Base-by-base conservation (phyloP, 2,329 filamentous ascomycete species). In the Nigrospora osmanthi region DNA sequence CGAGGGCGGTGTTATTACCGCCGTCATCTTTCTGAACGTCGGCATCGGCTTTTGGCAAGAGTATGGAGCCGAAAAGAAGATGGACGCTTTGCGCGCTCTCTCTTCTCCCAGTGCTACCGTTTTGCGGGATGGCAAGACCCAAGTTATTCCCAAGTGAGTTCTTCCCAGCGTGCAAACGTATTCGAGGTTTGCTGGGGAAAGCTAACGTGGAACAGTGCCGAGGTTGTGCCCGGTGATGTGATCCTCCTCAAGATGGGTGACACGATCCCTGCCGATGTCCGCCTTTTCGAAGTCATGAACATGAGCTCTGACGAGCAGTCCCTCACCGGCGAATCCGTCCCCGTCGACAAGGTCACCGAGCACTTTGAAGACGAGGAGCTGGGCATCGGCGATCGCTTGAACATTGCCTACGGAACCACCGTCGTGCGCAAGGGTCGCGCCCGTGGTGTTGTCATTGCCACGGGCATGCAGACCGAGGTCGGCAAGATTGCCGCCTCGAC, bases 301-400 rank as follows among this genome's bases (percentile, higher is more conserved):
- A 73, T 89, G 38, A 80, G 81, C 49, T 88, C 85, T 57, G 88
- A 95, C 54, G 85, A 89, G 63, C 82, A 83, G 38, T 80, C 85
- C 41, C 74, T 89, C 38, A 89, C 86, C 7, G 86, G 86, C 56
- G 86, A 90, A 63, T 85, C 85, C 4, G 70, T 85, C 14, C 82
- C 85, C 7, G 82, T 86, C 23, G 78, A 81, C 59, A 85, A 89
- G 67, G 72, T 76, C 37, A 68, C 74, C 17, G 71, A 77, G 56
- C 54, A 71, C 60, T 58, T 81, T 65, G 61, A 77, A 58, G 71
- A 75, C 49, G 63, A 64, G 14, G 71, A 80, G 38, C 72, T 84
- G 38, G 76, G 81, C 23, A 82, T 86, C 51, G 85, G 81, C 43
- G 85, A 89, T 56, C 76, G 85, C 11, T 71, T 81, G 54, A 89